Evolutionary conservation across 805 yeast species (phyloP).

Genomic region (Cephaloascus albidus): DNA sequence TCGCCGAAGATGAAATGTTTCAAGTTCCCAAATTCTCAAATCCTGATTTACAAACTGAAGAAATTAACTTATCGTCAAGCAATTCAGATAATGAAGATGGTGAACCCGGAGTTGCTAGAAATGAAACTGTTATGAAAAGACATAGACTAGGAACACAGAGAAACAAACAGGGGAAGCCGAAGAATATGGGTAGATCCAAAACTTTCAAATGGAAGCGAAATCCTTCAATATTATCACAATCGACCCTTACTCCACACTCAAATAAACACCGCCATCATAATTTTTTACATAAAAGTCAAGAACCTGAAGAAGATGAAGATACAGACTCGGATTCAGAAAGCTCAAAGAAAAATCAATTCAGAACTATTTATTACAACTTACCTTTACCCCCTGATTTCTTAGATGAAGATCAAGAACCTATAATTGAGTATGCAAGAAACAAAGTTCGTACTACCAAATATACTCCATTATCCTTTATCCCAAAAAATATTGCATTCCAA

Average conservation of each 20-base stretch:
- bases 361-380: conserved; percentile 4
- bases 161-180: conserved; percentile 60
- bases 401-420: conserved; percentile 18
- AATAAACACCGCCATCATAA: neutral
- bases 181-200: conserved; percentile 42
- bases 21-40: conserved; percentile 1
- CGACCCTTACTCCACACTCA: conserved; percentile 1
- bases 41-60: neutral
- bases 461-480: conserved; percentile 48
- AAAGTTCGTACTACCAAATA: conserved; percentile 57
- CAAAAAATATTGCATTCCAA: conserved; percentile 45
- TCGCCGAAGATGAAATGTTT: conserved; percentile 4
- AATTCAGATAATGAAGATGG: conserved; percentile 4
- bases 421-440: conserved; percentile 36
- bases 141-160: conserved; percentile 91
- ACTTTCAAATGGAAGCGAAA: conserved; percentile 40
- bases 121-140: conserved; percentile 56
- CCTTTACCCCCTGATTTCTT: conserved; percentile 1
- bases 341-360: conserved; percentile 14
- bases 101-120: conserved; percentile 15
- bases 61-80: neutral
- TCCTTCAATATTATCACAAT: conserved; percentile 3
- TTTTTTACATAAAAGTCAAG: conserved; percentile 6
- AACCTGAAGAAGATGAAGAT: conserved; percentile 7
- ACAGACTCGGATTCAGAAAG: conserved; percentile 7